Evolutionary conservation across 2,329 filamentous ascomycete genomes (phyloP).

Genomic region (Penicillium frequentans): DNA sequence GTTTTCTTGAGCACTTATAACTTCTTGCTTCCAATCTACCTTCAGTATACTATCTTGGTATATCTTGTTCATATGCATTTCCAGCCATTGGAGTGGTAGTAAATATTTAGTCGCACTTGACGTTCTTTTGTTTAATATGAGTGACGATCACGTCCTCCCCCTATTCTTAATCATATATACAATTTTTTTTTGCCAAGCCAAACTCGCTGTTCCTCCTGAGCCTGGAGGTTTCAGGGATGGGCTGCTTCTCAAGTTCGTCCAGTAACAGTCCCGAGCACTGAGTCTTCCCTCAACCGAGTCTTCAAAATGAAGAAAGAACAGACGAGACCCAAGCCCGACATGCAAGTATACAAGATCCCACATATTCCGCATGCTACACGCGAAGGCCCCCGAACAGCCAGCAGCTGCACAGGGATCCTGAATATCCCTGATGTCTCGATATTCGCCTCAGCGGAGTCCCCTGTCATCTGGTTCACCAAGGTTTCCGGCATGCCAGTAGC

Average conservation of each 20-base stretch:
- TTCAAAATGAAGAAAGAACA: conserved; percentile 49
- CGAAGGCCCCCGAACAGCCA: conserved; percentile 48
- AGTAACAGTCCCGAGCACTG: conserved; percentile 54
- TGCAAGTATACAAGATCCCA: conserved; percentile 50
- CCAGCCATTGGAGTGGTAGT: too few species aligned
- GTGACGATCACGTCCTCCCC: too few species aligned
- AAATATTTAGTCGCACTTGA: neutral
- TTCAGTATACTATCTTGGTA: neutral
- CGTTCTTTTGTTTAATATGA: too few species aligned
- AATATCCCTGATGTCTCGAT: conserved; percentile 45
- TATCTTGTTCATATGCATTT: neutral
- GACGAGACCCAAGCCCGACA: conserved; percentile 43
- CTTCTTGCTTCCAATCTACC: neutral
- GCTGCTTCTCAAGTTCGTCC: conserved; percentile 37
- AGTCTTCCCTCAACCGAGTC: conserved; percentile 46
- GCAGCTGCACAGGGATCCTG: conserved; percentile 37
- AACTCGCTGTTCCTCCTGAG: neutral
- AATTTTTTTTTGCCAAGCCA: neutral
- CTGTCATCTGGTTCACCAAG: conserved; percentile 34
- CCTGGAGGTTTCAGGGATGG: conserved; percentile 7
- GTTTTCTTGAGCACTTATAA: conserved; percentile 1
- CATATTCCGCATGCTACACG: conserved; percentile 51
- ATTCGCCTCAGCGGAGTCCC: conserved; percentile 49
- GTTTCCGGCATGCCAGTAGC: conserved; percentile 45
- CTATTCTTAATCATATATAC: neutral